phyloP scores from a whole-genome alignment of 73 alveolate genomes.

The Symbiodinium pilosum region DNA sequence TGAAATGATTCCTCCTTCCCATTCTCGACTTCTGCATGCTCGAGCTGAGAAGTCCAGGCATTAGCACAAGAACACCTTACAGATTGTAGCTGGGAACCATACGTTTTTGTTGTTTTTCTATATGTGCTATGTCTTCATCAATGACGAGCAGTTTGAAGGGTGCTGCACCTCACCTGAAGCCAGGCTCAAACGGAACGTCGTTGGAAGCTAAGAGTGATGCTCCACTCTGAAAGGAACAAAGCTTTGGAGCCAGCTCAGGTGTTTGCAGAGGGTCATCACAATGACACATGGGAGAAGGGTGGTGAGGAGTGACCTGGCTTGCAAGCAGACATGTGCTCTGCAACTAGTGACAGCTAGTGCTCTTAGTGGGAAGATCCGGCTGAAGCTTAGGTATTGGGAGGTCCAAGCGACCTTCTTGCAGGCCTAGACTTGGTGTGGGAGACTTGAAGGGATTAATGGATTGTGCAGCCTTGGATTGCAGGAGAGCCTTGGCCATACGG shows the following conservation, averaged over 20 bases:
- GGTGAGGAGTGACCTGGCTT: slow-evolving; percentile 53
- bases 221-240: not conserved
- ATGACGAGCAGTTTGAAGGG: not conserved
- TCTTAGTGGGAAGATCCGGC: not conserved
- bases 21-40: slow-evolving; percentile 82
- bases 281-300: slow-evolving; percentile 92
- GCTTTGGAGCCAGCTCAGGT: slow-evolving; percentile 9
- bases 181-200: slow-evolving; percentile 1
- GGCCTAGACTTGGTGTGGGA: not conserved
- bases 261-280: slow-evolving; percentile 87
- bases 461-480: not conserved
- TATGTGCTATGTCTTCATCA: not conserved
- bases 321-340: not conserved
- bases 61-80: too few relatives aligned
- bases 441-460: too few relatives aligned
- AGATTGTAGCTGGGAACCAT: too few relatives aligned
- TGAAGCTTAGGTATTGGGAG: slow-evolving; percentile 51
- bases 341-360: not conserved
- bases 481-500: not conserved
- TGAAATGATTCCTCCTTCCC: slow-evolving; percentile 90
- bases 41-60: slow-evolving; percentile 84
- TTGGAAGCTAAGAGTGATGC: not conserved
- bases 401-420: slow-evolving; percentile 65
- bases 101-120: not conserved
- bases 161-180: not conserved